Conservation (phyloP, 352 stramenopile species). For the Phytophthora constricta region DNA sequence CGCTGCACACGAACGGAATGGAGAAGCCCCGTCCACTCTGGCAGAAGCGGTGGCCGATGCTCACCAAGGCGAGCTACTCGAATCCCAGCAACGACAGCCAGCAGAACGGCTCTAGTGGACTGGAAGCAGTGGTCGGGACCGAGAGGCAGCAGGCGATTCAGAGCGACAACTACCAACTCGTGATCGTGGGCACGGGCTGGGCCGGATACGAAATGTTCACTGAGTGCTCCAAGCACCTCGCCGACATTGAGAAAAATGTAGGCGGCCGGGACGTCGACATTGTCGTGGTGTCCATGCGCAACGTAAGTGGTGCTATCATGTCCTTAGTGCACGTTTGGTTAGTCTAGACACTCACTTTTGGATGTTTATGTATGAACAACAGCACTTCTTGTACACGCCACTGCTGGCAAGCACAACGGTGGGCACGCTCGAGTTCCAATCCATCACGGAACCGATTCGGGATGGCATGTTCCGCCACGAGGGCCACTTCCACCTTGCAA, state of each 20-base stretch:
- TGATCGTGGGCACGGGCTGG: conserved; percentile 84
- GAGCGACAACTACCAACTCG: conserved; percentile 69
- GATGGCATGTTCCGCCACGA: conserved; percentile 79
- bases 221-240: conserved; percentile 77
- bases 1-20: conserved; percentile 25
- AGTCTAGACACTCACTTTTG: not conserved
- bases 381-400: conserved; percentile 99
- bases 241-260: conserved; percentile 70
- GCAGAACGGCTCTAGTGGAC: not conserved
- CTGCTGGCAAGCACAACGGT: conserved; percentile 95
- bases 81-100: conserved; percentile 15
- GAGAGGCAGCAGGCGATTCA: conserved; percentile 17
- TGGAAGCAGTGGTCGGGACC: not conserved
- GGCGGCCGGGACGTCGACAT: conserved; percentile 67
- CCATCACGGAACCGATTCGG: conserved; percentile 96
- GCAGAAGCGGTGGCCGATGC: conserved; percentile 33
- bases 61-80: conserved; percentile 31
- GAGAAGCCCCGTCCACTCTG: conserved; percentile 27
- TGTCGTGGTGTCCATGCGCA: conserved; percentile 82
- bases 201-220: conserved; percentile 81
- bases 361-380: conserved; percentile 5
- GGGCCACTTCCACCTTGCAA: conserved; percentile 77
- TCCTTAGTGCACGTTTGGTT: not conserved
- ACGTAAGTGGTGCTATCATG: conserved; percentile 48
- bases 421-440: conserved; percentile 96